Evolutionary conservation across 345 rosid species (phyloP), one percentile per base, ranked within the genome.

Genomic region (Eucalyptus regnans): DNA sequence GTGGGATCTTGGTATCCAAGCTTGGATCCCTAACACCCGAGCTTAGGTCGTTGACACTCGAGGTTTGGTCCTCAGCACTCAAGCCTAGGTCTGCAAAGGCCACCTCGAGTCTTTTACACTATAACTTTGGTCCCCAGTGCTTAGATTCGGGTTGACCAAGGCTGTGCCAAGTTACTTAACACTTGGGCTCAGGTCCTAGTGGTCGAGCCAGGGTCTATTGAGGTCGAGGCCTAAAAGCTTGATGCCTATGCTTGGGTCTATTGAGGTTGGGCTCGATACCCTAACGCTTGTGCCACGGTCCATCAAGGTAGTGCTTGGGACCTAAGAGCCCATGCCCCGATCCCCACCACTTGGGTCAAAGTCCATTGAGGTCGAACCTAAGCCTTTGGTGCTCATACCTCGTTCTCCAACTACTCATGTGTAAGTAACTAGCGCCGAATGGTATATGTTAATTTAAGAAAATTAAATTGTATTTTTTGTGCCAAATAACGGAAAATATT

Each of bases 221-320:
- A 52, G 2, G 23, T 52, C 23, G 0, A 52, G 58, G 58, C 20
- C 9, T 52, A 52, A 52, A 4, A 52, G 23, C 9, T 0, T 18
- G 58, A 52, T 52, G 23, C 23, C 58, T 52, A 52, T 52, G 58
- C 58, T 52, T 18, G 9, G 58, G 23, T 52, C 4, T 52, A 18
- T 52, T 52, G 4, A 52, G 58, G 9, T 52, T 52, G 23, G 58
- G 58, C 58, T 52, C 0, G 4, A 18, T 18, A 7, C 9, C 9
- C 0, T 52, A 0, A 52, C 0, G 1, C 23, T 52, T 52, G 58
- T 52, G 58, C 58, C 58, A 52, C 0, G 4, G 4, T 18, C 0
- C 58, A 52, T 52, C 58, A 52, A 52, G 58, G 58, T 52, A 52
- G 58, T 18, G 23, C 58, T 0, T 18, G 2, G 23, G 58, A 52